Percentiles rank a stretch among this genome's conserved stretches.
Conservation (phyloP, 306 rosid genomes). For the Trifolium pratense region DNA sequence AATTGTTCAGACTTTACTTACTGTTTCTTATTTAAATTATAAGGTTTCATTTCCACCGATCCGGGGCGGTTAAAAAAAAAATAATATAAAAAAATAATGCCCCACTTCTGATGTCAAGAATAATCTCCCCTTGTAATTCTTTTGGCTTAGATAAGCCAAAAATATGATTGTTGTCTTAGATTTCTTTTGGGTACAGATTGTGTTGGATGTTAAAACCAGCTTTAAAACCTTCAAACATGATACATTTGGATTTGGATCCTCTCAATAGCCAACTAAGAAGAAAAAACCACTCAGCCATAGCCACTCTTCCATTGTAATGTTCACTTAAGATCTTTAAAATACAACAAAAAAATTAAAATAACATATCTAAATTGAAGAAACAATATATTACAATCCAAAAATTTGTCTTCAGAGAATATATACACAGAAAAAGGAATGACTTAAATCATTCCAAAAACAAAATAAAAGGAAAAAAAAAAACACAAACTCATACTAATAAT, state of each 20-base stretch:
- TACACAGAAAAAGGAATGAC: slow-evolving; percentile 29
- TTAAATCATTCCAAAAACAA: slow-evolving; percentile 27
- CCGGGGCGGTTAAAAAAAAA: neutral
- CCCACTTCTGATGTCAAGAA: slow-evolving; percentile 45
- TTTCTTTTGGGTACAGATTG: slow-evolving; percentile 6
- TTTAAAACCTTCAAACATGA: slow-evolving; percentile 21
- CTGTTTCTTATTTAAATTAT: neutral
- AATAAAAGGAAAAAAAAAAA: neutral
- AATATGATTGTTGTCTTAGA: slow-evolving; percentile 42
- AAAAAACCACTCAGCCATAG: slow-evolving; percentile 38
- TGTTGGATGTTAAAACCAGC: slow-evolving; percentile 48
- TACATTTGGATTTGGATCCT: no score
- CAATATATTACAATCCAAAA: slow-evolving; percentile 40
- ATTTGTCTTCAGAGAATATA: slow-evolving; percentile 31
- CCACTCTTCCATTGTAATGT: slow-evolving; percentile 9
- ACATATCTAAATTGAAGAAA: slow-evolving; percentile 21
- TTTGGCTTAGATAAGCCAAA: slow-evolving; percentile 47
- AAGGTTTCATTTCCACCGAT: neutral
- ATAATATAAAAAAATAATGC: slow-evolving; percentile 32
- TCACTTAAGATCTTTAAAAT: neutral
- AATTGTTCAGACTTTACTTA: neutral
- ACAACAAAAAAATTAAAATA: neutral
- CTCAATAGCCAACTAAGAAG: slow-evolving; percentile 35
- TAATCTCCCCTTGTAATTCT: slow-evolving; percentile 2
- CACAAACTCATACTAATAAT: slow-evolving; percentile 31